Percentiles rank a stretch among this genome's conserved stretches.
Evolutionary conservation across 2,329 filamentous ascomycete species (phyloP).

Genomic region (Fusarium oligoseptatum): DNA sequence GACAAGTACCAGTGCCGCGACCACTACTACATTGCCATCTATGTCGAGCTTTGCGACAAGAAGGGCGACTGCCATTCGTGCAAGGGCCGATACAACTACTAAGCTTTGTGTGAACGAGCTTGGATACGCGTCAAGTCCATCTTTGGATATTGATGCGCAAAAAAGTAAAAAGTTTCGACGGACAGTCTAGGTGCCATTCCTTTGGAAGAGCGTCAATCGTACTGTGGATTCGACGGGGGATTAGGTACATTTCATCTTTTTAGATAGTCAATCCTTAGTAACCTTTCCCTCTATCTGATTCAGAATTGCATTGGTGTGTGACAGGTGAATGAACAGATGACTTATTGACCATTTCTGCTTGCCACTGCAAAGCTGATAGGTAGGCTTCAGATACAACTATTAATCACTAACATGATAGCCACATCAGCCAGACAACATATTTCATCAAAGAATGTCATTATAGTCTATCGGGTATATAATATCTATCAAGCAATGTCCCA

Average conservation of each 20-base stretch:
- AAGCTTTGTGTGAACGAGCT: neutral
- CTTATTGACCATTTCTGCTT: neutral
- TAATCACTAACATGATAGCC: neutral
- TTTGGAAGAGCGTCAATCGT: neutral
- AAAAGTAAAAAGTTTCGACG: slow-evolving; percentile 5
- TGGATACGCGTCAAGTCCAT: neutral
- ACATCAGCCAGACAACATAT: too few relatives aligned
- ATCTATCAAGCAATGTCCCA: slow-evolving; percentile 12
- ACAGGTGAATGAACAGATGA: neutral
- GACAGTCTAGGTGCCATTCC: slow-evolving; percentile 4
- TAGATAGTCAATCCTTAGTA: slow-evolving; percentile 39
- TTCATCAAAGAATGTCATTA: neutral
- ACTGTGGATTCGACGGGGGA: slow-evolving; percentile 19
- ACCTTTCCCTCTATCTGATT: slow-evolving; percentile 23
- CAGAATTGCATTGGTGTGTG: neutral
- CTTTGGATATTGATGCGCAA: neutral
- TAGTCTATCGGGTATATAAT: slow-evolving; percentile 18
- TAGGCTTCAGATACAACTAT: neutral
- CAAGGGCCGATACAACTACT: slow-evolving; percentile 6
- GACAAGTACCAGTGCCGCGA: slow-evolving; percentile 41
- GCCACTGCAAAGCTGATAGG: neutral
- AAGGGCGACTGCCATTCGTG: slow-evolving; percentile 20
- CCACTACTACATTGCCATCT: slow-evolving; percentile 43
- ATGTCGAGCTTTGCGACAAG: slow-evolving; percentile 41
- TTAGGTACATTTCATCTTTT: slow-evolving; percentile 32